These are phyloP conservation scores for Claviceps maximensis DNA, from an alignment of 2,329 filamentous ascomycete genomes.

Conservation along the genomic window DNA sequence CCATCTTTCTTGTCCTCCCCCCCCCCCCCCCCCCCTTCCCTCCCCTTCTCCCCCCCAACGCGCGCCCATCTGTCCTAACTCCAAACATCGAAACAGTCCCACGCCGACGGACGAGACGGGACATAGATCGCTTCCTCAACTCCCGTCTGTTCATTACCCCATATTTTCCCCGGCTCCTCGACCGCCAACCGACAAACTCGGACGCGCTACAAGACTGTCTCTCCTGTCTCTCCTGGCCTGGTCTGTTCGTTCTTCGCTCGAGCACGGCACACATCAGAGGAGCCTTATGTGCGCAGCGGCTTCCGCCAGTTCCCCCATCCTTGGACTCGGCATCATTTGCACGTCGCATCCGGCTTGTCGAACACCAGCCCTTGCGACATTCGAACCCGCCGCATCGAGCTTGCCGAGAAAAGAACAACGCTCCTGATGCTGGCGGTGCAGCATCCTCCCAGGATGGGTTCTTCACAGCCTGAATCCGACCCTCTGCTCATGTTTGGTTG, in stretches of 20 bases:
- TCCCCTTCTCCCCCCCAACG: too few relatives aligned
- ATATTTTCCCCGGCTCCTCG: constrained; percentile 8
- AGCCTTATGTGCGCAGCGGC: neutral
- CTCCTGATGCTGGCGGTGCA: constrained; percentile 44
- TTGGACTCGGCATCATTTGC: neutral
- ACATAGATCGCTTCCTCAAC: constrained; percentile 3
- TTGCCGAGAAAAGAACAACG: constrained; percentile 18
- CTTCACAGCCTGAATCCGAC: constrained; percentile 39
- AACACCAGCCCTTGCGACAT: neutral
- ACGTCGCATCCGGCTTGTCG: neutral
- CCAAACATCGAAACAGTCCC: neutral
- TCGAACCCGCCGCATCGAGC: neutral
- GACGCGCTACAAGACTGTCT: too few relatives aligned
- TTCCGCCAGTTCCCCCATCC: neutral
- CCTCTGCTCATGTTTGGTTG: constrained; percentile 53
- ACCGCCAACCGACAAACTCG: neutral
- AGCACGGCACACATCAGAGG: neutral
- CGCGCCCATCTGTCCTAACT: constrained; percentile 2
- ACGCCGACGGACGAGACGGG: neutral
- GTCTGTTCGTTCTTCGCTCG: too few relatives aligned
- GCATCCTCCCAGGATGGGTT: constrained; percentile 43
- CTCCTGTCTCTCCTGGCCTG: too few relatives aligned
- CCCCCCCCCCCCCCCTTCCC: too few relatives aligned
- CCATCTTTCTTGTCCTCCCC: too few relatives aligned
- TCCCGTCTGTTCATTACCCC: constrained; percentile 9